These are phyloP conservation scores for Ganoderma meredithae DNA, from an alignment of 1,284 basidiomycete genomes.

Conservation along the genomic window DNA sequence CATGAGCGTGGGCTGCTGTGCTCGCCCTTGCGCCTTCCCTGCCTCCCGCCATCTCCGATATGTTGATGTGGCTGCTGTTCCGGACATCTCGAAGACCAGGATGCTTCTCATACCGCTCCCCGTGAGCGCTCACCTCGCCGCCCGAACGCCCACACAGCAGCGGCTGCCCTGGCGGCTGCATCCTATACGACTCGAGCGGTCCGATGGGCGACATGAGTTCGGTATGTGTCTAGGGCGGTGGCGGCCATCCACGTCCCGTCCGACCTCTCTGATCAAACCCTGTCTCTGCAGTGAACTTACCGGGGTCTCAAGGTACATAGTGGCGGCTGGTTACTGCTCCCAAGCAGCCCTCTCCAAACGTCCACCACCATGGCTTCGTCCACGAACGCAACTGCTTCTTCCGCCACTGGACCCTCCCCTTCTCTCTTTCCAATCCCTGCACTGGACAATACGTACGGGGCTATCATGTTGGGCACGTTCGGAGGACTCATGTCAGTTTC, in stretches of 20 bases:
- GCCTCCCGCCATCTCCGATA: neutral
- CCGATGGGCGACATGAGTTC: neutral
- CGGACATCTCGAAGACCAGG: neutral
- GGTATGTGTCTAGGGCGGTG: neutral
- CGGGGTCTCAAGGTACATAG: neutral
- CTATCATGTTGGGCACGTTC: conserved; percentile 3
- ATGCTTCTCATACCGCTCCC: neutral
- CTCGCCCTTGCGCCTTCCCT: neutral
- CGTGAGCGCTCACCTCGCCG: neutral
- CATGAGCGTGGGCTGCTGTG: neutral
- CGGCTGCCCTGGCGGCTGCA: neutral
- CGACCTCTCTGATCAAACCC: neutral
- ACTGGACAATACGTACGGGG: conserved; percentile 8
- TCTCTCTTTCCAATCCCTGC: neutral
- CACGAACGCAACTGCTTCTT: neutral
- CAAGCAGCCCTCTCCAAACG: neutral
- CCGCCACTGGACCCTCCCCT: neutral
- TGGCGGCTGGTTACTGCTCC: neutral
- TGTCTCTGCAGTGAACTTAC: neutral
- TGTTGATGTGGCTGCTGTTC: neutral
- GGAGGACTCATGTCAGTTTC: conserved; percentile 7
- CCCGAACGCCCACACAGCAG: neutral
- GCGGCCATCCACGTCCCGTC: neutral
- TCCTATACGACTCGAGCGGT: neutral
- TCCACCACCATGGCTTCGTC: conserved; percentile 1